Percentiles rank a stretch among this genome's conserved stretches.
Evolutionary conservation across 225 moss, liverwort and hornwort species (phyloP).

Genomic region (Neckera pumila): DNA sequence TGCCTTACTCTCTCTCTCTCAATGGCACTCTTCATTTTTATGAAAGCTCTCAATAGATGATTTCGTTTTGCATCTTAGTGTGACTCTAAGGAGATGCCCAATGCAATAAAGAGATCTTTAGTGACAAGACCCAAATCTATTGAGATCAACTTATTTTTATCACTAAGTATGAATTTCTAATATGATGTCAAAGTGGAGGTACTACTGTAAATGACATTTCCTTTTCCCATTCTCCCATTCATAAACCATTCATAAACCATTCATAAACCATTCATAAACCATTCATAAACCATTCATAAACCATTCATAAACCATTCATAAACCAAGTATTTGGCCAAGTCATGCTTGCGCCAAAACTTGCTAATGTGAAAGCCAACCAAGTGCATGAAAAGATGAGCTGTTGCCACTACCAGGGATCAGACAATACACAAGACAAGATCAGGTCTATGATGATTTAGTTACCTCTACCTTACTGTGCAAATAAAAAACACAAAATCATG

Average conservation of each 20-base stretch:
- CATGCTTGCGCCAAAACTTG: background rate
- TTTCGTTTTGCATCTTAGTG: background rate
- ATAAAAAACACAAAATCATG: background rate
- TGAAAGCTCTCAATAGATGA: background rate
- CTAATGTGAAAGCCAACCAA: background rate
- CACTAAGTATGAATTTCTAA: background rate
- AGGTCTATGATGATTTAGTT: background rate
- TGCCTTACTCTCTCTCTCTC: background rate
- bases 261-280: too few species aligned
- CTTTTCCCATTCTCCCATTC: background rate
- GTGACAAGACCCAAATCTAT: background rate
- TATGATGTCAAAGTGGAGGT: background rate
- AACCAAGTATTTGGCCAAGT: too few species aligned
- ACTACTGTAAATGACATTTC: background rate
- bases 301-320: too few species aligned
- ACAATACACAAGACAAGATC: background rate
- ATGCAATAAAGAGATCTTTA: background rate
- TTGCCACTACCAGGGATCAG: background rate
- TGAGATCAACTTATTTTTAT: background rate
- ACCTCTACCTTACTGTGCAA: background rate
- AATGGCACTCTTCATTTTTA: background rate
- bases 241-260: too few species aligned
- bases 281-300: too few species aligned
- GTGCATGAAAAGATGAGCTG: background rate
- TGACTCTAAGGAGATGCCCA: accelerated